phyloP scores from a whole-genome alignment of 2,329 filamentous ascomycete species.

The Rhexocercosporidium sp. region DNA sequence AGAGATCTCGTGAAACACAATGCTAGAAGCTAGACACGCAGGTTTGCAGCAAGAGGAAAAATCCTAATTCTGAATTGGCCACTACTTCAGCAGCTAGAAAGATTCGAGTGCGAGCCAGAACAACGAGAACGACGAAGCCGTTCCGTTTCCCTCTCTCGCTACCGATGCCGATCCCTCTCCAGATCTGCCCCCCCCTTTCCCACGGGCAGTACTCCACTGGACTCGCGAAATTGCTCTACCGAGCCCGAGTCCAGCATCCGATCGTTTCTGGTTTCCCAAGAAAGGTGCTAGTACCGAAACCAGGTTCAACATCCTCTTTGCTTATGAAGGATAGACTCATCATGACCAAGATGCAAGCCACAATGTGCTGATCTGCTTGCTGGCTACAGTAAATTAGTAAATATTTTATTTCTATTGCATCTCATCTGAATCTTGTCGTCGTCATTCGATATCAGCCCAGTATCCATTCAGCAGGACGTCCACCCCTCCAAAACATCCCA shows the following conservation, averaged over 20 bases:
- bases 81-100: constrained; percentile 1
- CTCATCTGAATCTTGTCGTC: neutral
- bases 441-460: neutral
- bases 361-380: neutral
- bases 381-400: neutral
- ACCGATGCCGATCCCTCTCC: constrained; percentile 6
- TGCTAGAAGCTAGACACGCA: neutral
- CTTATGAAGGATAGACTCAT: constrained; percentile 3
- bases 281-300: neutral
- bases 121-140: neutral
- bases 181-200: neutral
- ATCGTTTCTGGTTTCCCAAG: neutral
- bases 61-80: neutral
- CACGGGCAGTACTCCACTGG: neutral
- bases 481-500: neutral
- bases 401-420: neutral
- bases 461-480: neutral
- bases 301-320: neutral
- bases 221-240: neutral
- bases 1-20: too few species aligned
- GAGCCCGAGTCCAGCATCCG: neutral
- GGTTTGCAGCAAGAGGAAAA: constrained; percentile 6
- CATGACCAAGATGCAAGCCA: constrained; percentile 7
- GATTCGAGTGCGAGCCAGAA: neutral
- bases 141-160: constrained; percentile 2